Evolutionary conservation across 1,139 yeast species (phyloP), one percentile per base, ranked within the genome.

Genomic region (Pichia sp.): DNA sequence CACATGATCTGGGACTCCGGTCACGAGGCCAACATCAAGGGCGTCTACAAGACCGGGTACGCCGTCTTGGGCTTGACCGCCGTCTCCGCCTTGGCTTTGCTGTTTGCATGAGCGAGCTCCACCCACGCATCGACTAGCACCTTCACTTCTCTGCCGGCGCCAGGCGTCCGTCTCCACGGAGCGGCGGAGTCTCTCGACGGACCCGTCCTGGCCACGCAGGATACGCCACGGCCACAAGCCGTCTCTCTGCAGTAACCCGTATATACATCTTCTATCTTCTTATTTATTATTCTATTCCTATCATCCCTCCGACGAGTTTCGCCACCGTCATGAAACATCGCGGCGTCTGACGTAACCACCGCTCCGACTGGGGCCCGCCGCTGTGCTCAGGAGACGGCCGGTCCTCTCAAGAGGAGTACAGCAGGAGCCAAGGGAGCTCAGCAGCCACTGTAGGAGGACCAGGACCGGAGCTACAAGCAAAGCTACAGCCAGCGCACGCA

Each of bases 1-100:
- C 99, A 93, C 72, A 76, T 92, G 74, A 68, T 89, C 56, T 93
- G 98, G 98, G 98, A 93, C 72, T 71, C 83, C 55, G 95, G 95
- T 68, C 77, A 75, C 64, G 89, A 86, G 71, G 80, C 92, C 71
- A 79, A 91, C 60, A 67, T 88, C 63, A 81, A 85, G 70, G 97
- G 96, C 64, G 97, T 95, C 59, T 87, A 87, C 81, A 82, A 87
- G 75, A 91, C 97, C 49, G 98, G 97, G 61, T 90, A 90, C 73
- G 75, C 81, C 52, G 96, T 91, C 33, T 71, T 91, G 60, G 97
- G 84, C 41, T 75, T 81, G 63, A 76, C 95, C 50, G 87, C 85
- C 33, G 64, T 86, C 53, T 67, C 84, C 34, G 90, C 96, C 52
- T 66, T 89, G 36, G 80, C 74, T 70, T 75, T 81, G 61, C 69